These are phyloP conservation scores for Pichia kluyveri DNA, from an alignment of 805 yeast species.

Conservation along the genomic window DNA sequence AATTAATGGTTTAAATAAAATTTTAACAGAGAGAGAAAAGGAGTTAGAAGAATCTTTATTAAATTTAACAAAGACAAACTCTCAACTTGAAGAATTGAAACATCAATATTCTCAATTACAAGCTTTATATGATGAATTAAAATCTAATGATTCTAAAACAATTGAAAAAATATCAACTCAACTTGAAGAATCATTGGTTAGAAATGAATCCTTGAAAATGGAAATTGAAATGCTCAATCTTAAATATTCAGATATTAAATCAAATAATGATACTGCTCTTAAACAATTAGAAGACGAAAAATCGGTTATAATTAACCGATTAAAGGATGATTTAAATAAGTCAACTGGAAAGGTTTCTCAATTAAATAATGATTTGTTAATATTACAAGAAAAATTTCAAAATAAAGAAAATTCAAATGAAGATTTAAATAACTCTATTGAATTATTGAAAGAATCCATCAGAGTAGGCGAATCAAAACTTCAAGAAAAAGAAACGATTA, in stretches of 20 bases:
- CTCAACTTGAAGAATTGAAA: neutral
- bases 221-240: conserved; percentile 5
- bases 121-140: conserved; percentile 1
- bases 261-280: neutral
- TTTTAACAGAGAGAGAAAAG: neutral
- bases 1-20: conserved; percentile 9
- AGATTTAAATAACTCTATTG: neutral
- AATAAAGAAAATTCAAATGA: neutral
- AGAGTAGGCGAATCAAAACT: too few relatives aligned
- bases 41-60: conserved; percentile 5
- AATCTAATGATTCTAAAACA: neutral
- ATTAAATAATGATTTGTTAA: neutral
- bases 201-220: conserved; percentile 2
- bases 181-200: neutral
- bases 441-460: too few relatives aligned
- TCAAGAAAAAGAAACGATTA: too few relatives aligned
- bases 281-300: neutral
- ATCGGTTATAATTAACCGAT: neutral
- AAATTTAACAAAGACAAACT: neutral
- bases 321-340: neutral
- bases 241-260: conserved; percentile 2
- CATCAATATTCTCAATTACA: neutral
- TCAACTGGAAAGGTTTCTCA: neutral
- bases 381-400: neutral
- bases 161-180: conserved; percentile 1